A percentile compares a stretch with the other conserved stretches of the same genome.
These are phyloP conservation scores for Fraxinus nigra DNA, from an alignment of 305 asterid genomes.

Conservation along the genomic window DNA sequence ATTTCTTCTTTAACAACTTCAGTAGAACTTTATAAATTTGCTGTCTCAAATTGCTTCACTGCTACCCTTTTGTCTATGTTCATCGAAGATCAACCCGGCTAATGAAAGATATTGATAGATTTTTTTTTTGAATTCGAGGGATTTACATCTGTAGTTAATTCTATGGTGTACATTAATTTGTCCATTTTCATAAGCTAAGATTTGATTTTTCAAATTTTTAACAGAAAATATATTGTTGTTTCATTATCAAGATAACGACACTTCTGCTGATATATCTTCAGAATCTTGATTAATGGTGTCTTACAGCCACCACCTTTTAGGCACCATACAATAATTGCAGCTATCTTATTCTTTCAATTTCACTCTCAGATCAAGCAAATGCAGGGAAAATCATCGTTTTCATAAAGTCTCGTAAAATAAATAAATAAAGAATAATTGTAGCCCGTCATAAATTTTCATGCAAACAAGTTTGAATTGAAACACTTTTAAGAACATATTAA, in stretches of 20 bases:
- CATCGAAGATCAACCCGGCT: neutral
- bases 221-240: neutral
- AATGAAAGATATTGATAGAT: neutral
- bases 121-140: neutral
- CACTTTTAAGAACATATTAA: neutral
- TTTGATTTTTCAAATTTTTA: too few relatives aligned
- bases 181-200: neutral
- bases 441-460: neutral
- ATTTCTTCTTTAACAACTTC: neutral
- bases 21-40: neutral
- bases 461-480: neutral
- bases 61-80: neutral
- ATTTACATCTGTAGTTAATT: neutral
- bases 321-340: neutral
- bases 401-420: neutral
- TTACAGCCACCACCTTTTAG: neutral
- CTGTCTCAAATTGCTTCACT: neutral
- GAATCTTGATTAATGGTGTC: neutral
- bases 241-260: neutral
- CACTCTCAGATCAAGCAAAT: neutral
- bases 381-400: neutral
- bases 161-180: neutral
- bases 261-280: neutral
- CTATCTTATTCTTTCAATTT: too few relatives aligned
- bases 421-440: neutral